These are phyloP conservation scores for Coelastrella sp. DNA, from an alignment of 139 green algal species.

Conservation along the genomic window DNA sequence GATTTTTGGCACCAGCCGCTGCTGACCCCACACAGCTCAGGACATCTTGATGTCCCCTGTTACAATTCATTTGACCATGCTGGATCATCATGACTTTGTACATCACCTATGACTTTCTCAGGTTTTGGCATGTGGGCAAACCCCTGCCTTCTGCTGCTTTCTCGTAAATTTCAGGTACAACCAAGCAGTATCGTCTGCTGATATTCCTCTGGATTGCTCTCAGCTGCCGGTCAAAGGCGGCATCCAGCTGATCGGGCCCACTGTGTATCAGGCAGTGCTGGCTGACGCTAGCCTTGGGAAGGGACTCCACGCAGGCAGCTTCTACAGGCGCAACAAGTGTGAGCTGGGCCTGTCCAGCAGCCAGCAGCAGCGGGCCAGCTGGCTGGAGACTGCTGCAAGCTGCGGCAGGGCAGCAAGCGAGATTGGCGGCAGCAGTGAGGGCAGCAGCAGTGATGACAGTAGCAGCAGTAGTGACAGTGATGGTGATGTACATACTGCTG, in stretches of 20 bases:
- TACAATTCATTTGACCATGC: too few relatives aligned
- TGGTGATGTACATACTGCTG: background rate
- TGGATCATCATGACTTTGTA: too few relatives aligned
- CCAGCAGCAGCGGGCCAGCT: background rate
- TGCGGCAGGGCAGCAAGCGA: background rate
- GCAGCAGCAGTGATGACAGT: background rate
- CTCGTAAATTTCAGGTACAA: conserved; percentile 19
- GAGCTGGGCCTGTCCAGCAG: background rate
- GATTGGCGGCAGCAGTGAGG: background rate
- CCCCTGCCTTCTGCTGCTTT: background rate
- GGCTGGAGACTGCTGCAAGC: background rate
- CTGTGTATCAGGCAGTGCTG: background rate
- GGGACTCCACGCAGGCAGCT: background rate
- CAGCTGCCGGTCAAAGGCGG: background rate
- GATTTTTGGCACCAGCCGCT: too few relatives aligned
- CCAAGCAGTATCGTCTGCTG: background rate
- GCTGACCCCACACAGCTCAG: too few relatives aligned
- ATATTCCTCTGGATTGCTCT: background rate
- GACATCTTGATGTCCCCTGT: too few relatives aligned
- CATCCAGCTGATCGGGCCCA: background rate
- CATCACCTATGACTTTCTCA: too few relatives aligned
- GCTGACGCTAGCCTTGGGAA: conserved; percentile 4
- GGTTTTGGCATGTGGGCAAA: too few relatives aligned
- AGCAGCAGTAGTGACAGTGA: background rate
- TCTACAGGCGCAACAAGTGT: background rate